Evolutionary conservation across 2,329 filamentous ascomycete species (phyloP), one percentile per base, ranked within the genome.

Genomic region (Westerdykella aurantiaca): DNA sequence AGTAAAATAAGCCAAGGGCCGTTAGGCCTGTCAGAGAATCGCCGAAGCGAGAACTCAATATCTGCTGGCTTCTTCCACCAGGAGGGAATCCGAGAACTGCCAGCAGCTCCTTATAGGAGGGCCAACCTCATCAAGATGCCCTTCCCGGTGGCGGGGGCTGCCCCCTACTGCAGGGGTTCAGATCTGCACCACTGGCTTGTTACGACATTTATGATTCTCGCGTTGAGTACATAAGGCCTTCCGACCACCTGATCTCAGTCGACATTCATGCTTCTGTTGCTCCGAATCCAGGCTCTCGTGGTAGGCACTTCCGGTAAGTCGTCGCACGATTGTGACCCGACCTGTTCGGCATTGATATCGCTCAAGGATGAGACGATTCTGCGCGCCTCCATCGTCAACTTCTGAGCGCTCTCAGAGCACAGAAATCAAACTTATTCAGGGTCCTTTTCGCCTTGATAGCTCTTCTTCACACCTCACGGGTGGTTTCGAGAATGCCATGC

Each of bases 21-120:
- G 51, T 54, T 31, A 48, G 52, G 55, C 48, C 60, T 64, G 39
- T 63, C 59, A 55, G 54, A 53, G 46, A 9, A 29, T 35, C 29
- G 37, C 50, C 44, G 31, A 25, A 53, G 25, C 11, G 41, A 43
- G 45, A 40, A 39, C 47, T 55, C 53, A 46, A 62, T 58, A 45
- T 59, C 61, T 56, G 58, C 59, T 60, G 62, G 56, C 62, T 60
- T 62, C 59, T 65, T 45, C 58, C 51, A 49, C 46, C 18, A 45
- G 38, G 34, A 55, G 12, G 49, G 49, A 52, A 42, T 53, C 50
- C 38, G 44, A 49, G 57, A 57, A 41, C 45, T 54, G 47, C 51
- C 43, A 48, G 41, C 45, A 50, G 42, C 55, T 52, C 52, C 44
- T 50, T 49, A 21, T 42, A 53, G 48, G 53, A 53, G 53, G 46